Base-by-base conservation (phyloP, 257 asterid species). In the Forsythia suspensa region DNA sequence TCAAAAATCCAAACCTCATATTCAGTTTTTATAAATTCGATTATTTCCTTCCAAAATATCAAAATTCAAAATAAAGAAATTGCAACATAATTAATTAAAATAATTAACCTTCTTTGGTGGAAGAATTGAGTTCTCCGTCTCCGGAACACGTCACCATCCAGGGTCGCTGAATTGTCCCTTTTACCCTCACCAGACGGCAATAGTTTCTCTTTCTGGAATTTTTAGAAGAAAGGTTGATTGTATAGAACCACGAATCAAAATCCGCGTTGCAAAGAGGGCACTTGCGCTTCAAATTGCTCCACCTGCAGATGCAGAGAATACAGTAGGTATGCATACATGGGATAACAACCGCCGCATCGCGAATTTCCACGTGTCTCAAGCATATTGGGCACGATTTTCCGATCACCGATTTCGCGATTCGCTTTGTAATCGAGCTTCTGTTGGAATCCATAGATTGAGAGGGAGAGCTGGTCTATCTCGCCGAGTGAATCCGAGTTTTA, bases 261-360 rank as follows among this genome's bases (percentile, higher is more conserved):
- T 75, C 77, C 20, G 82, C 75, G 76, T 82, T 86, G 81, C 94
- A 90, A 65, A 88, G 87, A 66, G 92, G 94, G 75, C 94, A 90
- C 9, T 77, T 86, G 73, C 85, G 85, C 85, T 88, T 90, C 77
- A 86, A 29, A 59, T 75, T 57, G 85, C 94, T 88, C 94, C 94
- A 90, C 79, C 76, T 76, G 80, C 86, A 84, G 85, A 90, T 90
- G 81, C 92, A 90, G 2, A 40, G 79, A 66, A 80, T 38, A 63
- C 94, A 88, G 70, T 88, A 90, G 57, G 87, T 85, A 86, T 90
- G 94, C 82, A 67, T 63, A 75, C 94, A 90, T 73, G 85, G 84
- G 46, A 78, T 76, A 7, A 90, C 21, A 20, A 82, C 79, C 12
- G 88, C 90, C 16, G 88, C 87, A 4, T 77, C 69, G 21, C 85